These are phyloP conservation scores for Ilex aquifolium DNA, from an alignment of 257 asterid species.

Conservation along the genomic window DNA sequence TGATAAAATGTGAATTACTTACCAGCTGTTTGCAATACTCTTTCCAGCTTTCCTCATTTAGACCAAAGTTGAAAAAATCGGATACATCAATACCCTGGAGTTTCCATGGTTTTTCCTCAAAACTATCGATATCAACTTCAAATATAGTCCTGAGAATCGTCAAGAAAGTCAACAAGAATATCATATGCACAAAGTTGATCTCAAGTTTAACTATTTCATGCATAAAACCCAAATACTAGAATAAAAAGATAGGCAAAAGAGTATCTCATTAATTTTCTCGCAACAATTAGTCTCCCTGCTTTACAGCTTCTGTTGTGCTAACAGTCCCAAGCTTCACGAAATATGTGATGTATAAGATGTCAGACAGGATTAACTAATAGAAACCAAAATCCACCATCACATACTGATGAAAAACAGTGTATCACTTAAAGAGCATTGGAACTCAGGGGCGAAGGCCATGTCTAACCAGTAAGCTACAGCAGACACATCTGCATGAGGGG, in stretches of 20 bases:
- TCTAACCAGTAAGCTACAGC: background rate
- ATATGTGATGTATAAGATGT: background rate
- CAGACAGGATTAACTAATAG: no score
- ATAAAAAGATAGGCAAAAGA: background rate
- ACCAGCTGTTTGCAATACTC: constrained; percentile 97
- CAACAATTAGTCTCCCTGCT: no score
- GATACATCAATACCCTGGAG: constrained; percentile 70
- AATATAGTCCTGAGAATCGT: constrained; percentile 76
- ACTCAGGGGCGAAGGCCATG: background rate
- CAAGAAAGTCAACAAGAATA: background rate
- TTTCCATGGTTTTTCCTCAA: constrained; percentile 97
- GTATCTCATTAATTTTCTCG: no score
- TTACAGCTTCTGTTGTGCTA: no score
- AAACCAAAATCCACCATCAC: background rate
- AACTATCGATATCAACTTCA: constrained; percentile 94
- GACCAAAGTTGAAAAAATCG: constrained; percentile 87
- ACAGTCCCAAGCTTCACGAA: background rate
- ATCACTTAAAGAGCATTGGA: no score
- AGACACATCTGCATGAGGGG: no score
- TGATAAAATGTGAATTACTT: constrained; percentile 15
- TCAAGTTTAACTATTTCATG: background rate
- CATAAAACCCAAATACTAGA: background rate
- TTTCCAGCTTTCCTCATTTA: constrained; percentile 94
- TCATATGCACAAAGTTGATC: background rate
- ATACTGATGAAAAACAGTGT: background rate